Percentiles rank a stretch among this genome's conserved stretches.
These are phyloP conservation scores for Starmerella sp. DNA, from an alignment of 805 yeast species.

Conservation along the genomic window DNA sequence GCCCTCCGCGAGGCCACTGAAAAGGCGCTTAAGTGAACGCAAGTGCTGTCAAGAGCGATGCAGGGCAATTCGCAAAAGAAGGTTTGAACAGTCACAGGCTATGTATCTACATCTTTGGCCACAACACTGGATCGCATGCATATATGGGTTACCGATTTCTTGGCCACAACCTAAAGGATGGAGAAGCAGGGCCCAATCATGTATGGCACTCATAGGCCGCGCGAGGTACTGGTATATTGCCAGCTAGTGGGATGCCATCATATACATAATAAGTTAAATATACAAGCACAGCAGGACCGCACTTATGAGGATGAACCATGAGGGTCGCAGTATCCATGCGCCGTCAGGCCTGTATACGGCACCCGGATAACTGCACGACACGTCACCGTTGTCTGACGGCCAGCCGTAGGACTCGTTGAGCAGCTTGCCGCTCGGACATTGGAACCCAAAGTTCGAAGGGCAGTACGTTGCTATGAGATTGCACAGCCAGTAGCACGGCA, in stretches of 20 bases:
- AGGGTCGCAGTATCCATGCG: slow-evolving; percentile 5
- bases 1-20: no score
- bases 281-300: background rate
- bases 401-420: slow-evolving; percentile 25
- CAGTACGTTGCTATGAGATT: slow-evolving; percentile 70
- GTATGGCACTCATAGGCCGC: background rate
- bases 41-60: no score
- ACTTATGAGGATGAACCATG: slow-evolving; percentile 3
- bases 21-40: no score
- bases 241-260: background rate
- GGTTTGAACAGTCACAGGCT: no score
- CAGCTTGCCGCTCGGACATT: slow-evolving; percentile 46
- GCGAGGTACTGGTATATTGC: no score
- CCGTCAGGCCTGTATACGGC: slow-evolving; percentile 26
- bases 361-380: slow-evolving; percentile 31
- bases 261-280: background rate
- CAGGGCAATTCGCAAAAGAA: no score
- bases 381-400: slow-evolving; percentile 25
- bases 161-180: no score
- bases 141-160: no score
- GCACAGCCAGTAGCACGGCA: slow-evolving; percentile 81
- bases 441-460: slow-evolving; percentile 63
- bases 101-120: no score
- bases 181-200: no score
- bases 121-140: no score